Evolutionary conservation across 192 early-diverging fungal species (phyloP).

Genomic region (Backusella psychrophila): DNA sequence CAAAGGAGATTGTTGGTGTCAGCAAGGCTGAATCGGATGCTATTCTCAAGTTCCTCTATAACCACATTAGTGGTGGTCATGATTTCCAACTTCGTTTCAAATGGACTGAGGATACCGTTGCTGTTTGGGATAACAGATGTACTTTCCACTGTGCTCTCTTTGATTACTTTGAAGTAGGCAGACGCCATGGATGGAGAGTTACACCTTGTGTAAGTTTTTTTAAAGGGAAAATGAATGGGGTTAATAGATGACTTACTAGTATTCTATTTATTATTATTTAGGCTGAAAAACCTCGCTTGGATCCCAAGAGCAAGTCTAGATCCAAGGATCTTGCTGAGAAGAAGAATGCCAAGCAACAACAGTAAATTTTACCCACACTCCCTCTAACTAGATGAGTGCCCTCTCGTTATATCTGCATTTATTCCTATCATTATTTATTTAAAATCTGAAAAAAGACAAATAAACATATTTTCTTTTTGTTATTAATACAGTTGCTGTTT

Average conservation of each 20-base stretch:
- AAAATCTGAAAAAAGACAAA: not conserved
- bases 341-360: not conserved
- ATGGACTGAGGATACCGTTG: conserved; percentile 57
- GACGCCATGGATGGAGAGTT: conserved; percentile 29
- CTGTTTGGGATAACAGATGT: conserved; percentile 66
- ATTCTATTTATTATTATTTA: not conserved
- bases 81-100: conserved; percentile 56
- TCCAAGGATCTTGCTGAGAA: not conserved
- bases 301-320: conserved; percentile 29
- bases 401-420: not conserved
- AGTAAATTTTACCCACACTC: not conserved
- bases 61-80: conserved; percentile 43
- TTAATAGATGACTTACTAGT: not conserved
- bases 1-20: conserved; percentile 52
- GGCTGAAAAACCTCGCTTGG: conserved; percentile 21
- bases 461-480: not conserved
- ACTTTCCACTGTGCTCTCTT: conserved; percentile 46
- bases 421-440: not conserved
- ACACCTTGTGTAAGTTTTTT: conserved; percentile 9
- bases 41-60: conserved; percentile 54
- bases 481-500: not conserved
- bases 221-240: not conserved
- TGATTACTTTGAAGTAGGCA: conserved; percentile 8
- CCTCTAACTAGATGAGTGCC: not conserved
- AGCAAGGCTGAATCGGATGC: conserved; percentile 48